Conservation (phyloP, 129 eudicot genomes). For the Logfia minima region DNA sequence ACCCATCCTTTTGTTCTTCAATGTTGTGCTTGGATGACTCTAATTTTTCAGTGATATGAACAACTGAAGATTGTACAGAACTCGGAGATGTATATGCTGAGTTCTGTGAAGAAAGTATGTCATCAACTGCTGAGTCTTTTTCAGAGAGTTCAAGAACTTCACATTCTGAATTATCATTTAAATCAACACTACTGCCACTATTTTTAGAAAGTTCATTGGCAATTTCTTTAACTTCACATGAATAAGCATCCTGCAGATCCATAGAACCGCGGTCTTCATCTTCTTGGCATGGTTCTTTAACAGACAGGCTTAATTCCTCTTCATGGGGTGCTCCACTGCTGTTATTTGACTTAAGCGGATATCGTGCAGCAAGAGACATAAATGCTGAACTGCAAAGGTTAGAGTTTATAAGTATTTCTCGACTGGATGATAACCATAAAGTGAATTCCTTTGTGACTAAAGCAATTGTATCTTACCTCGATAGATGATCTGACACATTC, state of each 20-base stretch:
- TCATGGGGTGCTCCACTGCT: conserved; percentile 33
- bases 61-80: conserved; percentile 50
- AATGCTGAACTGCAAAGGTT: conserved; percentile 82
- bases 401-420: conserved; percentile 7
- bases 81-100: conserved; percentile 58
- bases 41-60: conserved; percentile 39
- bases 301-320: conserved; percentile 34
- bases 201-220: conserved; percentile 38
- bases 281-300: conserved; percentile 42
- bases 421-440: background rate
- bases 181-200: conserved; percentile 22
- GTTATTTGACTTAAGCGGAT: conserved; percentile 52
- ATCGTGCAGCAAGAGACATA: conserved; percentile 87
- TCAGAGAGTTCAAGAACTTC: conserved; percentile 32
- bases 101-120: conserved; percentile 60
- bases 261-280: conserved; percentile 46
- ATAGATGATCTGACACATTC: conserved; percentile 94
- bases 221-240: conserved; percentile 44
- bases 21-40: conserved; percentile 36
- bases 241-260: conserved; percentile 31
- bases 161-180: conserved; percentile 41
- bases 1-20: conserved; percentile 30
- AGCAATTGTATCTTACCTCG: conserved; percentile 52
- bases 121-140: conserved; percentile 37
- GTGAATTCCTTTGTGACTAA: conserved; percentile 6